Evolutionary conservation across 2,329 filamentous ascomycete genomes (phyloP), one percentile per base, ranked within the genome.

Genomic region (Madurella fahalii): DNA sequence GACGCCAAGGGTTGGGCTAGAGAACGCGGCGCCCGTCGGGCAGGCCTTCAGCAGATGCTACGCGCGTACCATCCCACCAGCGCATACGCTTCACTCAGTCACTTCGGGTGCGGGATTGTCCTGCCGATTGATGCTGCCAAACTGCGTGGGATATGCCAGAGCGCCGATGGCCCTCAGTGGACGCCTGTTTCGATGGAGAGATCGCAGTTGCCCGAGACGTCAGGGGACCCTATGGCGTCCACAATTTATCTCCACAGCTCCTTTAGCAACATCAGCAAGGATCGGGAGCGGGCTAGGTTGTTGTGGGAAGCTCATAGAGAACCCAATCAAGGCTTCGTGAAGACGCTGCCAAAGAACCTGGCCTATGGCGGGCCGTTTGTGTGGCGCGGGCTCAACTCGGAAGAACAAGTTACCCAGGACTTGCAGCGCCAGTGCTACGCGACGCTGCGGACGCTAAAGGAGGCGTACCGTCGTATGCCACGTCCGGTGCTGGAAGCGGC

Each of bases 41-140:
- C 75, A 8, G 76, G 71, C 16, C 64, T 79, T 18, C 75, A 79
- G 59, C 69, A 71, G 31, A 69, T 68, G 16, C 67, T 79, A 32
- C 69, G 70, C 40, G 57, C 67, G 31, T 34, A 7, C 12, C 70
- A 77, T 45, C 64, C 66, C 31, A 72, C 63, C 52, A 39, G 52
- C 4, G 74, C 75, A 63, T 76, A 75, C 52, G 63, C 61, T 55
- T 63, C 60, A 7, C 63, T 70, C 40, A 67, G 69, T 53, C 71
- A 67, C 2, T 65, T 68, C 2, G 74, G 70, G 66, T 68, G 68
- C 25, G 68, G 68, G 0, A 63, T 75, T 9, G 61, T 72, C 7
- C 63, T 77, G 0, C 72, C 74, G 20, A 52, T 68, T 47, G 64
- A 63, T 7, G 54, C 58, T 9, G 47, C 61, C 9, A 52, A 63